These are phyloP conservation scores for Diospyros lotus DNA, from an alignment of 148 eudicot species.

Conservation along the genomic window DNA sequence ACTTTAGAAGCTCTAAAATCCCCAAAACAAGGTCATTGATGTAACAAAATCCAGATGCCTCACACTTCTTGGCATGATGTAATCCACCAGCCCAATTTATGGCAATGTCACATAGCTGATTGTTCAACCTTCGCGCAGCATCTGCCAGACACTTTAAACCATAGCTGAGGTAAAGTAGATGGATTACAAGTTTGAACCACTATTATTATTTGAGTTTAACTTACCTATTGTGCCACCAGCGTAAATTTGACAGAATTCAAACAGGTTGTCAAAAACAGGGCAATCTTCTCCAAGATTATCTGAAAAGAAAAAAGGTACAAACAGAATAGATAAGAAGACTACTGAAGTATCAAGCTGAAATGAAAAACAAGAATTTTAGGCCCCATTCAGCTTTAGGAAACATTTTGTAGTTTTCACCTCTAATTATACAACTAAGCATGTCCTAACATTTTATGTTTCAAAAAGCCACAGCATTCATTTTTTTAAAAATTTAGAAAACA, in stretches of 20 bases:
- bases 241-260: conserved; percentile 97
- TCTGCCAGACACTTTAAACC: conserved; percentile 42
- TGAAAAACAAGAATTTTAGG: too few relatives aligned
- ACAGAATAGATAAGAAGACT: neutral
- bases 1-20: conserved; percentile 94
- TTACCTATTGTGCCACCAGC: conserved; percentile 99
- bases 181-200: neutral
- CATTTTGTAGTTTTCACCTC: too few relatives aligned
- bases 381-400: too few relatives aligned
- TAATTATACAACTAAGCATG: too few relatives aligned
- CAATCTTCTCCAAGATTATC: conserved; percentile 99
- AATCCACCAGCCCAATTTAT: conserved; percentile 99
- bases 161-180: conserved; percentile 13
- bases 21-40: conserved; percentile 96
- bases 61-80: conserved; percentile 98
- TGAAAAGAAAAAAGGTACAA: conserved; percentile 24
- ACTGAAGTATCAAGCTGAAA: neutral
- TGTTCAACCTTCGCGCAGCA: conserved; percentile 96
- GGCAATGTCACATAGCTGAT: conserved; percentile 91
- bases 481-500: too few relatives aligned
- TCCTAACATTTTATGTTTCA: too few relatives aligned
- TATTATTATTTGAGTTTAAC: conserved; percentile 8
- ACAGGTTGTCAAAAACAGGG: conserved; percentile 90
- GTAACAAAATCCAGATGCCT: conserved; percentile 97
- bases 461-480: too few relatives aligned